Conservation (phyloP, 2,329 filamentous ascomycete genomes). For the Bertia moriformis region DNA sequence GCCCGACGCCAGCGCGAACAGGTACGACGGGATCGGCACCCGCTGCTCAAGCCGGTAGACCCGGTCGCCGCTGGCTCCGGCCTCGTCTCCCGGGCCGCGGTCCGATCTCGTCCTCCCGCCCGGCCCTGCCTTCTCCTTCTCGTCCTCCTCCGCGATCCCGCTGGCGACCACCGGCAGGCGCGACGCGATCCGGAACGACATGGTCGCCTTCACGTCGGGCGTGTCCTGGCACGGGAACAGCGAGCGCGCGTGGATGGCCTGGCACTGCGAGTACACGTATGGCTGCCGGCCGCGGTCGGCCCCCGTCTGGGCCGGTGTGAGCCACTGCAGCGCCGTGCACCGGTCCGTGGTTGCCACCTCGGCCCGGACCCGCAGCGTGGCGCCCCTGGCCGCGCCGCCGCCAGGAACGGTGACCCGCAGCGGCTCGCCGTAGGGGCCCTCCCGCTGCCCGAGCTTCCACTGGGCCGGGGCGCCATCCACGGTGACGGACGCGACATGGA, state of each 20-base stretch:
- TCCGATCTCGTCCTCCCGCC: too few relatives aligned
- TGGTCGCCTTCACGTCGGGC: slow-evolving; percentile 91
- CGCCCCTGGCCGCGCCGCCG: slow-evolving; percentile 35
- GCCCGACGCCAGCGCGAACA: slow-evolving; percentile 81
- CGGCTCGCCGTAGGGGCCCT: slow-evolving; percentile 63
- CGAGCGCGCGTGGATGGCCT: slow-evolving; percentile 87
- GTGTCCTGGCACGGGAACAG: slow-evolving; percentile 96
- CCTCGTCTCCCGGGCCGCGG: slow-evolving; percentile 30
- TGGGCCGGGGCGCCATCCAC: slow-evolving; percentile 47
- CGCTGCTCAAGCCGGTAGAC: slow-evolving; percentile 79
- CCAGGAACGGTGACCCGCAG: slow-evolving; percentile 49
- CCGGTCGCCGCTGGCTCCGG: slow-evolving; percentile 37
- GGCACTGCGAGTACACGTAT: slow-evolving; percentile 96
- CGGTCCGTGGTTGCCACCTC: slow-evolving; percentile 67
- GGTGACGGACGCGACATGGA: slow-evolving; percentile 59
- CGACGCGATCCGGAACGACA: slow-evolving; percentile 76
- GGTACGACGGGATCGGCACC: slow-evolving; percentile 83
- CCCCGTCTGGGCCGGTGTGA: slow-evolving; percentile 81
- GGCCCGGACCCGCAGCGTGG: slow-evolving; percentile 43
- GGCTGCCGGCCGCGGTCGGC: slow-evolving; percentile 94
- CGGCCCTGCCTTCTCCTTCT: slow-evolving; percentile 27
- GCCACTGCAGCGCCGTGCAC: slow-evolving; percentile 89
- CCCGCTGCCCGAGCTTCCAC: slow-evolving; percentile 57
- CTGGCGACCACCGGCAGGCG: slow-evolving; percentile 83
- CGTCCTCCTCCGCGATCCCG: slow-evolving; percentile 60